A percentile compares a stretch with the other conserved stretches of the same genome.
Evolutionary conservation across 2,329 filamentous ascomycete genomes (phyloP).

Genomic region (Neocatenulostroma microsporum): DNA sequence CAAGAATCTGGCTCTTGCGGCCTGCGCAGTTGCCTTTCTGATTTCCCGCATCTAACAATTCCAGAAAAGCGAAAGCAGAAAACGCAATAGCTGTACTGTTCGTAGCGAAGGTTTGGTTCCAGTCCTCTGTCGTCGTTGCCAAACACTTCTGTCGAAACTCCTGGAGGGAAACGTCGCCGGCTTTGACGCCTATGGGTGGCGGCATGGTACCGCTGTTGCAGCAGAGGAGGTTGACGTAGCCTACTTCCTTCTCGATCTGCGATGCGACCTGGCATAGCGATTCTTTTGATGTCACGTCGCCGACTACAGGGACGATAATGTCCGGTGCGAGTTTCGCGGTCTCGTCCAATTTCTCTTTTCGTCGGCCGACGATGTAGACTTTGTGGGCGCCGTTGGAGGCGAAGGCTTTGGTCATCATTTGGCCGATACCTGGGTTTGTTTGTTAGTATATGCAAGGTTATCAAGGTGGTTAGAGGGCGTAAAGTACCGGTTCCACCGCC

Average conservation of each 20-base stretch:
- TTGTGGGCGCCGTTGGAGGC: constrained; percentile 42
- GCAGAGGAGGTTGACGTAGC: constrained; percentile 30
- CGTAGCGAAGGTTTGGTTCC: constrained; percentile 9
- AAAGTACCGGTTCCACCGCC: constrained; percentile 44
- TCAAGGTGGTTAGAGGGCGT: background rate
- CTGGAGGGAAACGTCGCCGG: constrained; percentile 7
- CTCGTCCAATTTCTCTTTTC: constrained; percentile 39
- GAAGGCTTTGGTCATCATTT: constrained; percentile 40
- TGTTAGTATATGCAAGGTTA: too few species aligned
- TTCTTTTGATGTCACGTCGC: constrained; percentile 40
- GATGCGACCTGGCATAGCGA: constrained; percentile 31
- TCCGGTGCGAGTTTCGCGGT: constrained; percentile 31
- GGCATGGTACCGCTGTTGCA: constrained; percentile 31
- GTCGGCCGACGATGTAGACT: constrained; percentile 48
- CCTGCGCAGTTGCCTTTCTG: constrained; percentile 26
- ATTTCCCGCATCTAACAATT: constrained; percentile 35
- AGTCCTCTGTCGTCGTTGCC: constrained; percentile 8
- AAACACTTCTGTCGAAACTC: constrained; percentile 10
- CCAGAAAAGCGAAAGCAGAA: constrained; percentile 35
- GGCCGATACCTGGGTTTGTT: constrained; percentile 40
- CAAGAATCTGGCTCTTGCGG: constrained; percentile 37
- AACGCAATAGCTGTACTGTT: constrained; percentile 20
- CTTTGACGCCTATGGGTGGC: constrained; percentile 10
- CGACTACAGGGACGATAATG: constrained; percentile 36
- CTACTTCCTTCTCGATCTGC: constrained; percentile 30